These are phyloP conservation scores for Boletus rex-veris DNA, from an alignment of 768 basidiomycete genomes.

Conservation along the genomic window DNA sequence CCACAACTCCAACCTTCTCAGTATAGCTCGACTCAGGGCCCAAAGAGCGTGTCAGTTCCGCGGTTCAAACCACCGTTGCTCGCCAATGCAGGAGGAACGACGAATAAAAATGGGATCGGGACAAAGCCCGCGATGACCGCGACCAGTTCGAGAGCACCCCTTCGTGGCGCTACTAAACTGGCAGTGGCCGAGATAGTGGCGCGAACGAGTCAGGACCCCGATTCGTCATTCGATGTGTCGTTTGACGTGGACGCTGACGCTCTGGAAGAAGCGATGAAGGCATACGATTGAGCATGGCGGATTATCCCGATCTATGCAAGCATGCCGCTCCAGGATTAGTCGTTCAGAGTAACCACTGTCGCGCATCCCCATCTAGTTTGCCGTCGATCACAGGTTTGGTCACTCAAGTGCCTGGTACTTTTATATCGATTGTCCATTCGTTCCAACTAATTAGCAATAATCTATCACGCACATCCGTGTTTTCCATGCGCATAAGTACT, in stretches of 20 bases:
- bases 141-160: not conserved
- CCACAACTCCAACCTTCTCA: conserved; percentile 20
- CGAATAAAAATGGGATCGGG: not conserved
- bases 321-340: not conserved
- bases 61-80: conserved; percentile 30
- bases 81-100: not conserved
- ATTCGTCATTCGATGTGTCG: conserved; percentile 33
- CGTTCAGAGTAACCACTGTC: not conserved
- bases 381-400: not conserved
- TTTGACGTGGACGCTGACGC: conserved; percentile 29
- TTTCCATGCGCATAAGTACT: not conserved
- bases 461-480: conserved; percentile 6
- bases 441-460: not conserved
- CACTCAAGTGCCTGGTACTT: not conserved
- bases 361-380: not conserved
- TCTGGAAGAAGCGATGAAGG: conserved; percentile 31
- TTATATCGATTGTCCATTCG: not conserved
- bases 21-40: conserved; percentile 15
- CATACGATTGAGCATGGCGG: conserved; percentile 21
- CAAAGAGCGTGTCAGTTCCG: conserved; percentile 17
- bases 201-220: conserved; percentile 15
- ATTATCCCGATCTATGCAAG: not conserved
- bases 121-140: not conserved
- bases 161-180: not conserved
- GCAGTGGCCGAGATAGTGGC: not conserved